Evolutionary conservation across 352 stramenopile genomes (phyloP).

Genomic region (Globisporangium canariense): DNA sequence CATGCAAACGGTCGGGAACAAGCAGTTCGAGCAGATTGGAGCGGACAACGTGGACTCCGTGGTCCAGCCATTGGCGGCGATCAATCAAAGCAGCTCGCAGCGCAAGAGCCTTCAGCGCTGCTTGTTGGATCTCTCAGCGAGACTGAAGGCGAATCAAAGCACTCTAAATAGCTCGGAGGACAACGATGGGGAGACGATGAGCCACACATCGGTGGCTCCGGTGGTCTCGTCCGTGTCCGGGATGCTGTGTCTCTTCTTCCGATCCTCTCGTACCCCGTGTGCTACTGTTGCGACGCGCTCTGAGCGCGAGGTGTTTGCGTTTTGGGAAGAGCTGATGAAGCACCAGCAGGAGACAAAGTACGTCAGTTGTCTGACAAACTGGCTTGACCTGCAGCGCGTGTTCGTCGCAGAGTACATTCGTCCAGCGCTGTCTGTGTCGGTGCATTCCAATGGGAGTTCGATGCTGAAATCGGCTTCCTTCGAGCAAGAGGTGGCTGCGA

Average conservation of each 20-base stretch:
- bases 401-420: conserved; percentile 28
- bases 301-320: conserved; percentile 11
- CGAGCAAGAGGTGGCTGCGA: conserved; percentile 11
- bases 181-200: background rate
- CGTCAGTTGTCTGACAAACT: conserved; percentile 11
- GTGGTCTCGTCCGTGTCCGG: conserved; percentile 7
- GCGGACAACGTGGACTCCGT: background rate
- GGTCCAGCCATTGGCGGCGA: background rate
- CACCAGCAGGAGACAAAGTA: conserved; percentile 18
- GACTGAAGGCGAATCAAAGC: background rate
- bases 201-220: background rate
- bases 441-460: background rate
- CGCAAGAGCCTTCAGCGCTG: background rate
- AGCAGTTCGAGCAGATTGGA: background rate
- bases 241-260: conserved; percentile 3
- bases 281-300: background rate
- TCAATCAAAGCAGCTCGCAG: background rate
- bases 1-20: conserved; percentile 12
- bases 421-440: background rate
- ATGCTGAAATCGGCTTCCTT: background rate
- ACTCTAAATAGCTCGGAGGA: background rate
- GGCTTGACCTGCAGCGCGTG: conserved; percentile 34
- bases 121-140: conserved; percentile 4
- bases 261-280: background rate
- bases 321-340: conserved; percentile 13